A percentile compares a stretch with the other conserved stretches of the same genome.
phyloP scores from a whole-genome alignment of 2,329 filamentous ascomycete genomes.

The Anthostomella pinea region DNA sequence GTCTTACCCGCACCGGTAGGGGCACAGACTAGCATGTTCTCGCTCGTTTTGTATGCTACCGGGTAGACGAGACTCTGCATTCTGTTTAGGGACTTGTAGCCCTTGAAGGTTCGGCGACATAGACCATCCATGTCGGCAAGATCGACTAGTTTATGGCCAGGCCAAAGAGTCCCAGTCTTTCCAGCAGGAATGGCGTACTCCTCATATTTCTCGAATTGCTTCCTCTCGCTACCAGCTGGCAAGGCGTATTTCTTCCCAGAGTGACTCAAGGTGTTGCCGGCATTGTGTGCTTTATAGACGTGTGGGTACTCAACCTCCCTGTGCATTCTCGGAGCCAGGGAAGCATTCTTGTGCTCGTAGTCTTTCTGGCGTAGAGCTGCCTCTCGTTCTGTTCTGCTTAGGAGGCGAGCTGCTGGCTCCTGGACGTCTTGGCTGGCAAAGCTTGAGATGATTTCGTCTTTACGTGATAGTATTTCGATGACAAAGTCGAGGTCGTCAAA shows the following conservation, averaged over 20 bases:
- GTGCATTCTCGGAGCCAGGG: conserved; percentile 67
- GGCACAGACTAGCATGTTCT: conserved; percentile 98
- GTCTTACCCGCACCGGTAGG: conserved; percentile 99
- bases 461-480: conserved; percentile 80
- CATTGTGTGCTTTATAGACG: conserved; percentile 80
- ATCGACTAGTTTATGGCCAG: conserved; percentile 70
- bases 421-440: conserved; percentile 33
- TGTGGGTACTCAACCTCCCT: conserved; percentile 83
- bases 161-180: conserved; percentile 70
- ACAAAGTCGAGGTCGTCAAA: conserved; percentile 93
- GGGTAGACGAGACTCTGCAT: conserved; percentile 98
- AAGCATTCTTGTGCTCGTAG: conserved; percentile 75
- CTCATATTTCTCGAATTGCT: conserved; percentile 76
- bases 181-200: conserved; percentile 85
- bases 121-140: conserved; percentile 85
- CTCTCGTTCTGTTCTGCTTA: conserved; percentile 75
- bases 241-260: conserved; percentile 80
- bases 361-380: conserved; percentile 74
- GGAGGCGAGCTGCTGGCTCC: conserved; percentile 51
- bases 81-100: conserved; percentile 88
- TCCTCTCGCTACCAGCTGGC: conserved; percentile 69
- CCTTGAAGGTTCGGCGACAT: conserved; percentile 87
- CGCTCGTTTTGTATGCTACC: conserved; percentile 90
- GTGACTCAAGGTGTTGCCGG: conserved; percentile 80
- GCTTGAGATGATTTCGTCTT: conserved; percentile 61